Conservation (phyloP, 352 stramenopile species). For the Phytophthora constricta region DNA sequence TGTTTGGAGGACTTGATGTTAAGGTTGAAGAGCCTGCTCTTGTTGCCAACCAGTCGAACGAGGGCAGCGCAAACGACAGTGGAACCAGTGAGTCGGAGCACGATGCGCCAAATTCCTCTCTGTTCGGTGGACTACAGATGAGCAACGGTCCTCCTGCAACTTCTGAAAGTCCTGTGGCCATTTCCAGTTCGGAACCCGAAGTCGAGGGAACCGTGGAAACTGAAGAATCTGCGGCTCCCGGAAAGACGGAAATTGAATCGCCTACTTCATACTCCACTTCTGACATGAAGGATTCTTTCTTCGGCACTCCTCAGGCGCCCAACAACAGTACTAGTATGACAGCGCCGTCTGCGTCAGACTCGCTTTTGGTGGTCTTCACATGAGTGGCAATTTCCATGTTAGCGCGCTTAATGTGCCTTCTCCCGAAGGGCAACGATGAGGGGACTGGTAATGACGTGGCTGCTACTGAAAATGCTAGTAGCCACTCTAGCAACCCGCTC, state of each 20-base stretch:
- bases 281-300: slow-evolving; percentile 60
- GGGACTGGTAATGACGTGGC: not conserved
- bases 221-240: slow-evolving; percentile 14
- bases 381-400: slow-evolving; percentile 46
- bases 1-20: slow-evolving; percentile 43
- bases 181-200: slow-evolving; percentile 17
- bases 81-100: slow-evolving; percentile 5
- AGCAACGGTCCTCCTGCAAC: slow-evolving; percentile 23
- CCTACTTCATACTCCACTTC: slow-evolving; percentile 42
- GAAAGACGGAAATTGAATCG: slow-evolving; percentile 32
- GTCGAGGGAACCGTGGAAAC: slow-evolving; percentile 10
- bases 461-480: slow-evolving; percentile 1
- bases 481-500: too few species aligned
- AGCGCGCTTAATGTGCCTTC: slow-evolving; percentile 21
- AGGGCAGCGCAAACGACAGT: slow-evolving; percentile 19
- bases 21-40: slow-evolving; percentile 6
- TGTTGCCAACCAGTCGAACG: slow-evolving; percentile 8
- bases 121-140: slow-evolving; percentile 56
- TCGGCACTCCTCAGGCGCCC: slow-evolving; percentile 34
- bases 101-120: slow-evolving; percentile 13
- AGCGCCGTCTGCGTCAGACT: slow-evolving; percentile 34
- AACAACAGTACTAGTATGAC: slow-evolving; percentile 23
- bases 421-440: slow-evolving; percentile 6
- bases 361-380: slow-evolving; percentile 53
- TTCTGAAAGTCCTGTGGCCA: slow-evolving; percentile 15